phyloP scores from a whole-genome alignment of 2,329 filamentous ascomycete species.

The Colletotrichum orbiculare region DNA sequence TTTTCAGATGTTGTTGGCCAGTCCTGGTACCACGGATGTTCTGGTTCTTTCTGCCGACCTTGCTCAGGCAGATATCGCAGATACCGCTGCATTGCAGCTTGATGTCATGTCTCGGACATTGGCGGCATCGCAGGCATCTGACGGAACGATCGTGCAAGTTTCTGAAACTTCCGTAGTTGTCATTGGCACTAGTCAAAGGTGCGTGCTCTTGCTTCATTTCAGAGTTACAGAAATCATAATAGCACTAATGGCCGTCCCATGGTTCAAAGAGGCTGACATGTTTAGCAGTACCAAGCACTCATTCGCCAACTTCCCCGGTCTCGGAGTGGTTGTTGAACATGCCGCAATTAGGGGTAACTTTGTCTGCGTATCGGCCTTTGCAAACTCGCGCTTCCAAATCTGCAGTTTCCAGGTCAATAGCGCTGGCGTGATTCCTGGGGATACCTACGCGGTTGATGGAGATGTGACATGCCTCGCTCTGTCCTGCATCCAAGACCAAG shows the following conservation, averaged over 20 bases:
- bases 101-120: slow-evolving; percentile 66
- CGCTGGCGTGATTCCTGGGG: slow-evolving; percentile 43
- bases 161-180: slow-evolving; percentile 61
- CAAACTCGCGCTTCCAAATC: slow-evolving; percentile 49
- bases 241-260: too few species aligned
- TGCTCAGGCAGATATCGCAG: slow-evolving; percentile 54
- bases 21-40: slow-evolving; percentile 60
- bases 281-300: slow-evolving; percentile 7
- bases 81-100: slow-evolving; percentile 55
- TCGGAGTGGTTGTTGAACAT: slow-evolving; percentile 50
- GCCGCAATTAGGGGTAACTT: slow-evolving; percentile 52
- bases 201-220: slow-evolving; percentile 37
- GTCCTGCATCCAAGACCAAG: slow-evolving; percentile 41
- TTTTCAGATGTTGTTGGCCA: slow-evolving; percentile 58
- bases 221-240: not conserved
- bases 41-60: slow-evolving; percentile 62
- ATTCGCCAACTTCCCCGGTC: slow-evolving; percentile 28
- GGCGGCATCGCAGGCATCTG: slow-evolving; percentile 50
- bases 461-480: slow-evolving; percentile 62
- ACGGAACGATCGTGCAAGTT: slow-evolving; percentile 61
- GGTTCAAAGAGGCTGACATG: not conserved
- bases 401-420: slow-evolving; percentile 52
- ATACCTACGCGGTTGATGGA: slow-evolving; percentile 51
- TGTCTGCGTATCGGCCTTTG: slow-evolving; percentile 57
- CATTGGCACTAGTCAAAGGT: slow-evolving; percentile 50